Evolutionary conservation across 345 rosid genomes (phyloP), one percentile per base, ranked within the genome.

Genomic region (Barbarea vulgaris): DNA sequence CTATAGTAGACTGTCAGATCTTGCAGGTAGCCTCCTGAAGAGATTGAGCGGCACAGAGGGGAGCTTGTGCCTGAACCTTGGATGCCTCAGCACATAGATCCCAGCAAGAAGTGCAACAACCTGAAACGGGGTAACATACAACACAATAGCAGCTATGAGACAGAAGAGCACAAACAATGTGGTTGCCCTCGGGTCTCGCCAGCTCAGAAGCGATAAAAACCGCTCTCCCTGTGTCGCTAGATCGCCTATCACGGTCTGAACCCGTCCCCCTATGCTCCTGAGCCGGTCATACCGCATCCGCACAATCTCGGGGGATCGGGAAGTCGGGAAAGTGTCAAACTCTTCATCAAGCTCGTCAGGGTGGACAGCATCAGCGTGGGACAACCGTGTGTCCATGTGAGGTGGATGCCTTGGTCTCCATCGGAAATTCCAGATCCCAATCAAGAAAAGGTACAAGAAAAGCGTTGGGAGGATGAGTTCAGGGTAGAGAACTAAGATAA

Each of bases 281-380:
- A 95, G 73, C 24, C 99, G 81, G 77, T 95, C 99, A 70, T 95
- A 92, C 24, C 98, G 81, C 96, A 95, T 92, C 64, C 94, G 56
- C 13, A 89, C 96, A 1, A 84, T 76, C 75, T 92, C 99, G 2
- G 96, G 44, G 53, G 93, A 76, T 3, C 86, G 65, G 0, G 96
- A 81, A 42, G 98, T 89, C 0, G 99, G 99, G 83, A 95, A 95
- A 1, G 90, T 85, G 54, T 95, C 98, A 6, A 95, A 92, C 77
- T 94, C 98, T 80, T 94, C 98, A 17, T 94, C 98, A 9, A 94
- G 86, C 79, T 94, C 98, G 22, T 91, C 97, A 0, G 97, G 99
- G 66, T 88, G 91, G 19, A 84, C 93, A 44, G 88, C 85, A 61
- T 94, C 97, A 0, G 97, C 98, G 58, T 90, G 92, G 34, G 99